These are phyloP conservation scores for Trichoderma atroviride DNA, from an alignment of 2,329 filamentous ascomycete species.

Conservation along the genomic window DNA sequence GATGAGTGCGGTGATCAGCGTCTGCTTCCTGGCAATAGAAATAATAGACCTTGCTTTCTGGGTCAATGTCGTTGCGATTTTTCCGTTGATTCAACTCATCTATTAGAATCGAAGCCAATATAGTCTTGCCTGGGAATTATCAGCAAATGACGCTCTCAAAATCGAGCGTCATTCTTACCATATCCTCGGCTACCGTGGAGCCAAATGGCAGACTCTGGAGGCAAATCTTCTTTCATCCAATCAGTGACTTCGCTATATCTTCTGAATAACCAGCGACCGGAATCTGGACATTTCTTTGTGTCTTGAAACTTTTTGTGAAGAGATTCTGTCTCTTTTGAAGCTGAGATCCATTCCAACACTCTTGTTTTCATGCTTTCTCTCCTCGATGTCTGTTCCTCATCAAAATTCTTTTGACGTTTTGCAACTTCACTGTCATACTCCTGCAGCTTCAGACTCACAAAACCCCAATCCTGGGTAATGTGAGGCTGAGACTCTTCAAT, in stretches of 20 bases:
- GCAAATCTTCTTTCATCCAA: slow-evolving; percentile 6
- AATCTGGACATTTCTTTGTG: not conserved
- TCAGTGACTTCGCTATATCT: slow-evolving; percentile 5
- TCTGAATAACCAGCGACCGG: slow-evolving; percentile 11
- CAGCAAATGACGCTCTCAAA: not conserved
- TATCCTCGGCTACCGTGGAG: slow-evolving; percentile 10
- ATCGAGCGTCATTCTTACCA: not conserved
- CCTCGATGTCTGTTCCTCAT: not conserved
- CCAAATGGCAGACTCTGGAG: slow-evolving; percentile 10
- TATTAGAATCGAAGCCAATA: not conserved
- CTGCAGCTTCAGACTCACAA: not conserved
- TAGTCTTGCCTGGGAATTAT: not conserved
- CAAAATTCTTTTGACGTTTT: not conserved
- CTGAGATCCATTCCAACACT: slow-evolving; percentile 3
- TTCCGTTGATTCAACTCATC: not conserved
- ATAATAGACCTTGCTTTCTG: not conserved
- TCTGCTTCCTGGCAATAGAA: slow-evolving; percentile 19
- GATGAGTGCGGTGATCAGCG: slow-evolving; percentile 1
- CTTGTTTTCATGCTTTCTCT: not conserved
- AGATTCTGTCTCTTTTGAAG: not conserved
- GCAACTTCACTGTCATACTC: not conserved
- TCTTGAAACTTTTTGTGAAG: slow-evolving; percentile 3
- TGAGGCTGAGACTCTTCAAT: too few species aligned
- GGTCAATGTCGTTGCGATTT: not conserved
- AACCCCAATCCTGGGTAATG: not conserved